Evolutionary conservation across 306 rosid species (phyloP), one percentile per base, ranked within the genome.

Genomic region (Potentilla sterilis): DNA sequence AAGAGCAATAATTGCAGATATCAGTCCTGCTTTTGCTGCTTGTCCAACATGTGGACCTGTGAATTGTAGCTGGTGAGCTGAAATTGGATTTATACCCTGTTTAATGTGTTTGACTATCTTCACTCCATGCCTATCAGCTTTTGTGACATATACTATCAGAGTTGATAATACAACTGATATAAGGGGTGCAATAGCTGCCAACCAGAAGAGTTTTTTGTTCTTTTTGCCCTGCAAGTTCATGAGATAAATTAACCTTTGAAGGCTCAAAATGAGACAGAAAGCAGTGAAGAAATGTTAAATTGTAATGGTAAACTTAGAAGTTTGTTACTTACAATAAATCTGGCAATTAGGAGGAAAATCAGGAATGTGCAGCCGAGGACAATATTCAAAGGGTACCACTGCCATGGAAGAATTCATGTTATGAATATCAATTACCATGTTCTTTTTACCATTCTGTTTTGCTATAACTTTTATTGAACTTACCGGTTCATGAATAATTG

Each of bases 71-170:
- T 85, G 86, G 64, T 85, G 84, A 72, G 73, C 81, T 16, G 98
- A 94, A 67, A 83, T 94, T 66, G 92, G 98, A 80, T 89, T 91
- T 7, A 94, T 5, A 9, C 98, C 97, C 72, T 80, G 59, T 70
- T 87, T 78, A 49, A 94, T 86, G 68, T 85, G 93, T 83, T 86
- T 90, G 28, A 94, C 84, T 75, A 91, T 91, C 38, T 89, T 88
- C 44, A 94, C 94, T n/a, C 97, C 98, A 34, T 85, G 90, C 74
- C 81, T 86, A 52, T 91, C 97, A 72, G 94, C 96, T 86, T 78
- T 82, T 37, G 92, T 81, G 59, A 89, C 59, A 74, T 81, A 94
- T 62, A 91, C 97, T 49, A 94, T 90, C 41, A 90, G 77, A 58
- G 98, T 92, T 59, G 98, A 88, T 68, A 94, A 74, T 41, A 92